Evolutionary conservation across 2,329 filamentous ascomycete species (phyloP), one percentile per base, ranked within the genome.

Genomic region (Cyphellophora attinorum): DNA sequence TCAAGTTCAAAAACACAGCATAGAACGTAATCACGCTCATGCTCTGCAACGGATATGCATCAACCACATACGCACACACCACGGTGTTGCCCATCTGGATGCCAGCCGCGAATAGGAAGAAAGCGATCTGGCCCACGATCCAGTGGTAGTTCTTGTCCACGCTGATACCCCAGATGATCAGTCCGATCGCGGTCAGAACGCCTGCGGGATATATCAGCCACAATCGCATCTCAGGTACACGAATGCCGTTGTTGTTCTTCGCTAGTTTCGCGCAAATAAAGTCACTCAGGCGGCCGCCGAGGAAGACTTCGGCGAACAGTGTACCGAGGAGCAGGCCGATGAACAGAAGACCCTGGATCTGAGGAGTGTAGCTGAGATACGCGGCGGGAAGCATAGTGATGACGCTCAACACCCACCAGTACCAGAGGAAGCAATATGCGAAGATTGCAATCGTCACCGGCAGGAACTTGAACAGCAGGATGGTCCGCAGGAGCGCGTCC

Each of bases 31-130:
- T 60, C 23, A 70, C 58, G 27, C 65, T 65, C 50, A 70, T 74
- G 23, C 65, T 66, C 46, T 74, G 68, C 11, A 68, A 51, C 0
- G 69, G 70, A 48, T 75, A 74, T 29, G 60, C 60, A 48, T 76
- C 72, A 19, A 75, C 62, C 11, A 74, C 60, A 47, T 75, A 75
- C 5, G 62, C 59, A 29, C 61, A 67, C 6, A 68, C 53, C 2
- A 65, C 62, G 0, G 69, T 71, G 47, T 74, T 76, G 19, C 70
- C 70, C 34, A 73, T 66, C 41, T 76, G 70, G 41, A 74, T 65
- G 12, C 71, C 70, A 1, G 67, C 64, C 1, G 65, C 67, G 47
- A 72, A 67, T 1, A 75, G 48, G 40, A 70, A 70, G 40, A 76
- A 67, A 1, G 67, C 68, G 3, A 73, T 52, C 40, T 76, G 70